Percentiles rank a stretch among this genome's conserved stretches.
Evolutionary conservation across 257 asterid species (phyloP).

Genomic region (Galeopsis tetrahit): DNA sequence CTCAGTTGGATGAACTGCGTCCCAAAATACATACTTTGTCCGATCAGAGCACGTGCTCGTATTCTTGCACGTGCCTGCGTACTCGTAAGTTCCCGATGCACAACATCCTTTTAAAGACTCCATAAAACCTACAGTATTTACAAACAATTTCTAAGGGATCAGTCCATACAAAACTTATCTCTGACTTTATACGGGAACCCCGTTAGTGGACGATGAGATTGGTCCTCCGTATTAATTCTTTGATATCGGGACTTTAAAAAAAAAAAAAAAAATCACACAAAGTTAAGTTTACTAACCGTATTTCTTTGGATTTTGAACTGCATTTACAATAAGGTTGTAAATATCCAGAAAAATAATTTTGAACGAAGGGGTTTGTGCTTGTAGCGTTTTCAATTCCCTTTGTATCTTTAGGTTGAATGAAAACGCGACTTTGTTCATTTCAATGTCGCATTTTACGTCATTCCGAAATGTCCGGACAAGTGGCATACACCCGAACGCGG

Average conservation of each 20-base stretch:
- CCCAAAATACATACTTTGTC: slow-evolving; percentile 56
- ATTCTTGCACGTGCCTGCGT: slow-evolving; percentile 47
- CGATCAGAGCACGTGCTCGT: slow-evolving; percentile 49
- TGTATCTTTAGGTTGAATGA: slow-evolving; percentile 44
- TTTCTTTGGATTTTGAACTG: slow-evolving; percentile 44
- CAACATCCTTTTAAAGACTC: slow-evolving; percentile 57
- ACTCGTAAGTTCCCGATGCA: slow-evolving; percentile 54
- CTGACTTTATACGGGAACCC: too few species aligned
- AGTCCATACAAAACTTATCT: too few species aligned
- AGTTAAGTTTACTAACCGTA: slow-evolving; percentile 37
- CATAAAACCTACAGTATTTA: slow-evolving; percentile 44
- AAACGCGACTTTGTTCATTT: slow-evolving; percentile 48
- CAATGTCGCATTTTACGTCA: slow-evolving; percentile 40
- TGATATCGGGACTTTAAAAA: too few species aligned
- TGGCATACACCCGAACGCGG: slow-evolving; percentile 59
- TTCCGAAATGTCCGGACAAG: slow-evolving; percentile 39
- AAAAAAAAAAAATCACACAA: too few species aligned
- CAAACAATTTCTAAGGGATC: too few species aligned
- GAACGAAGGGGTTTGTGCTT: slow-evolving; percentile 19
- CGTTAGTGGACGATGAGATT: too few species aligned
- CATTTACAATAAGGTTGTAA: slow-evolving; percentile 35
- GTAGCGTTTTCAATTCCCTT: slow-evolving; percentile 31
- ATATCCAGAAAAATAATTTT: slow-evolving; percentile 43
- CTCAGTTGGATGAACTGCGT: slow-evolving; percentile 59
- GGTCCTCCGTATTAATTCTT: too few species aligned